Evolutionary conservation across 2,329 filamentous ascomycete species (phyloP).

Genomic region (Thielaviopsis musarum): DNA sequence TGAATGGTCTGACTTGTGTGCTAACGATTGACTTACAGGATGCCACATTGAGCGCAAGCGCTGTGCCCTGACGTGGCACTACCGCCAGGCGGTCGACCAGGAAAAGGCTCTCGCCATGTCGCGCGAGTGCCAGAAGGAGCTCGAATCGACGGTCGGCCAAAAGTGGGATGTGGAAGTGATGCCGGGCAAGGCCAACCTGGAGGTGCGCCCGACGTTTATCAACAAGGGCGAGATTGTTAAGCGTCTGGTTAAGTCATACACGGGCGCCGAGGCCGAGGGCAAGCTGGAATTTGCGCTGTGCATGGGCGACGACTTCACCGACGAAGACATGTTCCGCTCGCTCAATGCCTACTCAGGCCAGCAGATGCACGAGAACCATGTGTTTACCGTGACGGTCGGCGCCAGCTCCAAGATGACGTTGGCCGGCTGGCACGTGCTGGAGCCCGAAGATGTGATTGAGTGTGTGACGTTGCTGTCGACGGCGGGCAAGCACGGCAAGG

Average conservation of each 20-base stretch:
- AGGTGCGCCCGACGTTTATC: slow-evolving; percentile 91
- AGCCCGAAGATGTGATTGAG: slow-evolving; percentile 76
- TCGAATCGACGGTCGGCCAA: slow-evolving; percentile 59
- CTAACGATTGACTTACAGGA: slow-evolving; percentile 28
- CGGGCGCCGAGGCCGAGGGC: slow-evolving; percentile 28
- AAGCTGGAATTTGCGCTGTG: slow-evolving; percentile 75
- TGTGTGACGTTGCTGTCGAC: slow-evolving; percentile 39
- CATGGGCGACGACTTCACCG: slow-evolving; percentile 87
- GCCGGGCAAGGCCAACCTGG: slow-evolving; percentile 89
- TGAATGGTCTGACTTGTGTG: not conserved
- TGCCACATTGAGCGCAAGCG: slow-evolving; percentile 91
- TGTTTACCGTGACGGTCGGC: slow-evolving; percentile 85
- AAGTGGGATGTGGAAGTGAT: slow-evolving; percentile 91
- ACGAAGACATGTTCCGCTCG: slow-evolving; percentile 91
- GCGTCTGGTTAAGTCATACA: slow-evolving; percentile 61
- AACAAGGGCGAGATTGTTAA: slow-evolving; percentile 96
- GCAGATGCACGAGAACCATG: slow-evolving; percentile 40
- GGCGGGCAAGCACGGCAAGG: slow-evolving; percentile 23
- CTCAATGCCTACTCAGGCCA: slow-evolving; percentile 42
- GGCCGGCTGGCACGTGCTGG: slow-evolving; percentile 76
- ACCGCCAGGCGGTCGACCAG: slow-evolving; percentile 65
- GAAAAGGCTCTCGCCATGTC: slow-evolving; percentile 70
- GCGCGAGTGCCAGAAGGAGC: slow-evolving; percentile 61
- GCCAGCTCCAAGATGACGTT: slow-evolving; percentile 83
- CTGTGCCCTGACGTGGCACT: slow-evolving; percentile 93